Base-by-base conservation (phyloP, 2,329 filamentous ascomycete species). In the Xylariaceae sp. region DNA sequence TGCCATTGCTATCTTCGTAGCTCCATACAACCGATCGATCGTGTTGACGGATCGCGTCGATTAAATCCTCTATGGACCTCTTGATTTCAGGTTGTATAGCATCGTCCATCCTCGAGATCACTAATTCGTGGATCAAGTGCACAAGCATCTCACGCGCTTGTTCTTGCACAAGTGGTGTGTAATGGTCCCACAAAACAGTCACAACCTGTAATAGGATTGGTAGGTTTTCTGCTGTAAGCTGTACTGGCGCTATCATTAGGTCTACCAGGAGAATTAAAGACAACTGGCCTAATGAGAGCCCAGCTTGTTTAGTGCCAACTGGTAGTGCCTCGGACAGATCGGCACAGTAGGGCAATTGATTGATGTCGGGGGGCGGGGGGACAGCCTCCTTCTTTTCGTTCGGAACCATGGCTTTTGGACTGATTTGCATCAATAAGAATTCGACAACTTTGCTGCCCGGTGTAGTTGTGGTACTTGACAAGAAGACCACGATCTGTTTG, bases 121-220 rank as follows among this genome's bases (percentile, higher is more conserved):
- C 91, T 6, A 97, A 80, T 70, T 97, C 94, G 65, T 99, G 94
- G 40, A 99, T 95, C 15, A 99, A 81, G 75, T 99, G 94, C 2
- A 99, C 92, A 13, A 99, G 82, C 92, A 99, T 96, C 72, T 99
- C 94, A 42, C 92, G 86, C 24, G 95, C 92, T 71, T 99, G 93
- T 62, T 97, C 94, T 70, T 97, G 93, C 1, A 99, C 94, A 9
- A 97, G 83, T 3, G 91, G 86, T 1, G 91, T 96, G 66, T 99
- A 97, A 67, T 97, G 93, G 70, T 99, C 95, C 94, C 94, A 99
- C 1, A 97, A 81, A 3, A 97, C 91, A 10, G 93, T 87, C 4
- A 97, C 87, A 7, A 96, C 90, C 71, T 99, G 94, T 11, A 99
- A 77, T 16, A 99, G 77, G 21, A 96, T 82, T 1, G 93, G 91